phyloP scores from a whole-genome alignment of 805 yeast species.

The Wickerhamomyces bisporus region DNA sequence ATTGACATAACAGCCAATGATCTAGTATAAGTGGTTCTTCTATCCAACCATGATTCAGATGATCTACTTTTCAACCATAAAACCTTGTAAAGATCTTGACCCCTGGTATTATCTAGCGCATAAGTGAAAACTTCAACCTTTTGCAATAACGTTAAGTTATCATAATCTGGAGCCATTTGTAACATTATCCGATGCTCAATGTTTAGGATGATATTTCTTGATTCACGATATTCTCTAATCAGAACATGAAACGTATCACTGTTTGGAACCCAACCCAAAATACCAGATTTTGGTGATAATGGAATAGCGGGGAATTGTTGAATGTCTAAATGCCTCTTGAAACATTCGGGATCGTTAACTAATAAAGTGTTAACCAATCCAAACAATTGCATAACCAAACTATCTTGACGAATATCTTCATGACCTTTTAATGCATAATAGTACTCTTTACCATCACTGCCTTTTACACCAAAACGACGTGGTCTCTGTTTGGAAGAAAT shows the following conservation, averaged over 20 bases:
- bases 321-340: conserved; percentile 90
- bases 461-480: conserved; percentile 69
- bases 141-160: conserved; percentile 78
- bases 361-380: conserved; percentile 90
- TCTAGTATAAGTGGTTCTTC: conserved; percentile 93
- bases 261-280: conserved; percentile 96
- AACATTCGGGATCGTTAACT: conserved; percentile 89
- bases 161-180: conserved; percentile 97
- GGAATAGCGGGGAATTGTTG: conserved; percentile 94
- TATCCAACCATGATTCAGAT: conserved; percentile 95
- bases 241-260: conserved; percentile 94
- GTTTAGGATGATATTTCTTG: conserved; percentile 80
- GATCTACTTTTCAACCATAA: conserved; percentile 95
- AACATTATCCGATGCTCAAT: conserved; percentile 94
- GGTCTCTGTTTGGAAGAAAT: conserved; percentile 97
- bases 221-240: conserved; percentile 88
- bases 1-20: conserved; percentile 98
- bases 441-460: conserved; percentile 90
- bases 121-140: conserved; percentile 96
- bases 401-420: conserved; percentile 97
- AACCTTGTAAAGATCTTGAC: conserved; percentile 93
- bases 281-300: conserved; percentile 92
- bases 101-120: conserved; percentile 91
- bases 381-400: conserved; percentile 94
- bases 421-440: conserved; percentile 86